Evolutionary conservation across 2,329 filamentous ascomycete genomes (phyloP), one percentile per base, ranked within the genome.

Genomic region (Pseudovirgaria hyperparasitica): DNA sequence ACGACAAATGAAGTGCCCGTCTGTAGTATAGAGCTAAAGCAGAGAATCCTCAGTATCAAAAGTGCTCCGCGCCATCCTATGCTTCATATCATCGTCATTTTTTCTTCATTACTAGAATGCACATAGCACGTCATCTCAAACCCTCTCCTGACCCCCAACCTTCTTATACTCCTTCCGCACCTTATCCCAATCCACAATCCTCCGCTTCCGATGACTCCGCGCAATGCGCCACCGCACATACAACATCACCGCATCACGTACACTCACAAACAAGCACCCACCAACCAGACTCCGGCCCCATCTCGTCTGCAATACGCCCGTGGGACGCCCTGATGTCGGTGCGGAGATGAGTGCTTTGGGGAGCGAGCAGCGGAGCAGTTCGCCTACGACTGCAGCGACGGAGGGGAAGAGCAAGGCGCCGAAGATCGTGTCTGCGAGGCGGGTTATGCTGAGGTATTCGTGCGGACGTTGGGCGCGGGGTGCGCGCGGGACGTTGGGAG

Each of bases 221-320:
- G 61, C 63, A 48, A 62, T 59, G 43, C 50, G 58, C 60, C 62
- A 67, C 26, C 58, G 28, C 16, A 63, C 72, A 41, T 76, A 77
- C 2, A 76, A 52, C 40, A 72, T 55, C 18, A 76, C 41, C 5
- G 67, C 67, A 48, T 77, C 74, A 51, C 87, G 90, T 27, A 93
- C 53, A 7, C 93, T 75, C 10, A 96, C 76, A 43, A 87, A 93
- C 12, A 92, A 57, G 47, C 82, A 90, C 0, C 90, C 90, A 2
- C 90, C 90, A 1, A 90, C 67, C 3, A 98, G 62, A 43, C 82
- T 94, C 30, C 90, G 67, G 1, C 85, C 90, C 84, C 90, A 96
- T 32, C 76, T 73, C 40, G 80, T 72, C 45, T 90, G 81, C 17
- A 98, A 52, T 15, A 96, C 61, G 0, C 80, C 76, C 0, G 70